Conservation (phyloP, 345 rosid species). For the Aegle marmelos region DNA sequence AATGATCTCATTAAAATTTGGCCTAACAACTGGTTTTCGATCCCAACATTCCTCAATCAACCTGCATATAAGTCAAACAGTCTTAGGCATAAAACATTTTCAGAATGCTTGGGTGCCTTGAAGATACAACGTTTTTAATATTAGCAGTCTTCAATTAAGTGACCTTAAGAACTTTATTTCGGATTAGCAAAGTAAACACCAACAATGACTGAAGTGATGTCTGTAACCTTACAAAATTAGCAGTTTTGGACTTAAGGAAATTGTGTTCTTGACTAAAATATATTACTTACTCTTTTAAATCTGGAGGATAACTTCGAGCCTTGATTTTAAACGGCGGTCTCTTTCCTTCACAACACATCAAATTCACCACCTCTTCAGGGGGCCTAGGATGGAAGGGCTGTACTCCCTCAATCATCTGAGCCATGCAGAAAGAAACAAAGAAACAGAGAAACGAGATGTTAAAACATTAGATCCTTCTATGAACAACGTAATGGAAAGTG, state of each 20-base stretch:
- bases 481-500: neutral
- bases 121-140: too few species aligned
- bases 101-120: too few species aligned
- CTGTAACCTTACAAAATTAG: neutral
- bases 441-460: slow-evolving; percentile 4
- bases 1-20: slow-evolving; percentile 77
- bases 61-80: slow-evolving; percentile 34
- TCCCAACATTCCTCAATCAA: slow-evolving; percentile 94
- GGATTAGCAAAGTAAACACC: too few species aligned
- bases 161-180: too few species aligned
- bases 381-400: slow-evolving; percentile 72
- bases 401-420: slow-evolving; percentile 85
- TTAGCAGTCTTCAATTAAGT: too few species aligned
- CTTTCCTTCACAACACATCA: slow-evolving; percentile 64
- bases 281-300: slow-evolving; percentile 72
- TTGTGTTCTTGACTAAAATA: neutral
- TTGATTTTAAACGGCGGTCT: slow-evolving; percentile 73
- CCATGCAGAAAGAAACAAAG: slow-evolving; percentile 17
- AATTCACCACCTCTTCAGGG: slow-evolving; percentile 57
- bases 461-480: neutral
- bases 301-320: slow-evolving; percentile 68
- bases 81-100: neutral
- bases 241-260: neutral
- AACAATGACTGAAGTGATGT: too few species aligned
- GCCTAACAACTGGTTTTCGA: slow-evolving; percentile 54